phyloP scores from a whole-genome alignment of 768 basidiomycete species.

The Podaxis pistillaris region DNA sequence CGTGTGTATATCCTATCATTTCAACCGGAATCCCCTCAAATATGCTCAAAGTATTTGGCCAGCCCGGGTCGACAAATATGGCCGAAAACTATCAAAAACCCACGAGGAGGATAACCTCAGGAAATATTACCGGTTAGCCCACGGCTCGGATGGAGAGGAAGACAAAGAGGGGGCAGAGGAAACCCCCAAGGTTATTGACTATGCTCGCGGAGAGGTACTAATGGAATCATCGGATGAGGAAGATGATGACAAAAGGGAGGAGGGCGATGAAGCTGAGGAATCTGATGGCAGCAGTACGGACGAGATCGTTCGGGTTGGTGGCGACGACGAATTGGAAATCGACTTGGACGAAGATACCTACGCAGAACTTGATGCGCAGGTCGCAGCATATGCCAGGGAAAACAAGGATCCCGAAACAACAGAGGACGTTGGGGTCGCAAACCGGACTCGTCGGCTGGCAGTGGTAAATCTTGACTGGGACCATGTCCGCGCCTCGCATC shows the following conservation, averaged over 20 bases:
- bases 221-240: constrained; percentile 88
- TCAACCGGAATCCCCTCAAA: not conserved
- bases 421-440: constrained; percentile 34
- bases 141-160: constrained; percentile 38
- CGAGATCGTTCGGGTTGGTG: constrained; percentile 49
- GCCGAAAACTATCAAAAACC: constrained; percentile 63
- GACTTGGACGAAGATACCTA: constrained; percentile 79
- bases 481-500: constrained; percentile 82
- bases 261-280: constrained; percentile 28
- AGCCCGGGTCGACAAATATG: constrained; percentile 88
- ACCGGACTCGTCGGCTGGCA: constrained; percentile 71
- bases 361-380: constrained; percentile 73
- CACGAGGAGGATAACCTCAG: constrained; percentile 76
- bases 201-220: constrained; percentile 85
- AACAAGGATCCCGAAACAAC: constrained; percentile 47
- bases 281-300: constrained; percentile 46
- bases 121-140: constrained; percentile 70
- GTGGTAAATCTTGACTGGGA: constrained; percentile 99
- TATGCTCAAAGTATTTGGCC: not conserved
- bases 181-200: constrained; percentile 54
- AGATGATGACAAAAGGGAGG: constrained; percentile 31
- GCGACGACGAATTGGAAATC: constrained; percentile 49
- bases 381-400: constrained; percentile 53
- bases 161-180: constrained; percentile 31
- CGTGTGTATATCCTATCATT: constrained; percentile 20